Percentiles rank a stretch among this genome's conserved stretches.
Evolutionary conservation across 768 basidiomycete species (phyloP).

Genomic region (Hygrocybe punicea): DNA sequence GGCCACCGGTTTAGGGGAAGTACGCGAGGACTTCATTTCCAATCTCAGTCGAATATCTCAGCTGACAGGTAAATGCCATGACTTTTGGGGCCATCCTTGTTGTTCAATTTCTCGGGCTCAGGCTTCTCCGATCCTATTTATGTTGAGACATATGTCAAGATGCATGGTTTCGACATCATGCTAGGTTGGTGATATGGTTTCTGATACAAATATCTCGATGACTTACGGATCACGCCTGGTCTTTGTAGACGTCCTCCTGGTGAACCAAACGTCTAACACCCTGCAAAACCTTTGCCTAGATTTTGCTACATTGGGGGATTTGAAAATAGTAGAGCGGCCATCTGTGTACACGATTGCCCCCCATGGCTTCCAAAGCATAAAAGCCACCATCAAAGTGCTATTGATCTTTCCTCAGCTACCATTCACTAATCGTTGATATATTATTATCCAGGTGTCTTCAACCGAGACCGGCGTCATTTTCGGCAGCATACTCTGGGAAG

Average conservation of each 20-base stretch:
- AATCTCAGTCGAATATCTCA: conserved; percentile 91
- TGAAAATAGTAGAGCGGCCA: conserved; percentile 96
- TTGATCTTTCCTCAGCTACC: not conserved
- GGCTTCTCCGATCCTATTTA: conserved; percentile 99
- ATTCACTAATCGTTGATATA: not conserved
- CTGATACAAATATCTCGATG: not conserved
- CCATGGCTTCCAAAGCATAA: conserved; percentile 97
- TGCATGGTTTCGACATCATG: conserved; percentile 95
- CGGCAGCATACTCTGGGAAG: conserved; percentile 96
- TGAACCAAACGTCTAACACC: conserved; percentile 93
- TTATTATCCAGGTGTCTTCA: conserved; percentile 65
- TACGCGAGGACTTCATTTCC: conserved; percentile 90
- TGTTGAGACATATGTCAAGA: conserved; percentile 95
- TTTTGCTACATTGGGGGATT: conserved; percentile 94
- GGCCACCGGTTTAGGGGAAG: conserved; percentile 82
- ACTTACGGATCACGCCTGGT: not conserved
- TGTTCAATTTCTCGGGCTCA: conserved; percentile 20
- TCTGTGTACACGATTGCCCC: conserved; percentile 90
- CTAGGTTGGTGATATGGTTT: conserved; percentile 59
- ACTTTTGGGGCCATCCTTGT: not conserved
- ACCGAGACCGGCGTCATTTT: conserved; percentile 99
- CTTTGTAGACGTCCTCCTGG: conserved; percentile 79
- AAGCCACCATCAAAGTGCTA: conserved; percentile 87
- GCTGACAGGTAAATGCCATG: conserved; percentile 65
- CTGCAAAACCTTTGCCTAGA: conserved; percentile 96